These are phyloP conservation scores for Pythium utonaiense DNA, from an alignment of 352 stramenopile genomes.

Conservation along the genomic window DNA sequence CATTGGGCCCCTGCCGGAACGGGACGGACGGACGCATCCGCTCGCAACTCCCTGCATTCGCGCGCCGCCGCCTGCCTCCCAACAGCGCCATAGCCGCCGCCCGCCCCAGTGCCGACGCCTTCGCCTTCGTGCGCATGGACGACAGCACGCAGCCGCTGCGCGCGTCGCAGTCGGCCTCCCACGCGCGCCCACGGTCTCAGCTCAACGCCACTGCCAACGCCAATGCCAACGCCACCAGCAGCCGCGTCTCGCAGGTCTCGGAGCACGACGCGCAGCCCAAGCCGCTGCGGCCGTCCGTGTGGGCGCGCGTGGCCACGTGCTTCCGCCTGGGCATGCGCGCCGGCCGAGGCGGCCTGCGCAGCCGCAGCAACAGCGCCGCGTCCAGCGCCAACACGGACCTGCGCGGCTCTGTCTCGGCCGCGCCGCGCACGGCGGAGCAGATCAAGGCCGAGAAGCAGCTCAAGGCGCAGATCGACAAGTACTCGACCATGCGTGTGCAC, in stretches of 20 bases:
- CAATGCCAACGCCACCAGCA: background rate
- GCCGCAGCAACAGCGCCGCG: slow-evolving; percentile 14
- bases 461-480: slow-evolving; percentile 28
- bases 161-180: slow-evolving; percentile 3
- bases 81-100: slow-evolving; percentile 5
- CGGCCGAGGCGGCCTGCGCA: background rate
- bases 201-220: background rate
- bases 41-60: too few relatives aligned
- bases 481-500: slow-evolving; percentile 81
- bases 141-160: slow-evolving; percentile 15
- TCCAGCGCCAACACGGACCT: slow-evolving; percentile 8
- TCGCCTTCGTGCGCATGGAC: slow-evolving; percentile 22
- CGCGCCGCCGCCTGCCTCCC: background rate
- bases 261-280: slow-evolving; percentile 12
- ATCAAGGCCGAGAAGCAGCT: slow-evolving; percentile 26
- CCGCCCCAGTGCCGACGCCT: slow-evolving; percentile 4
- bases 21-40: background rate
- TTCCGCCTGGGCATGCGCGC: slow-evolving; percentile 6
- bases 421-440: slow-evolving; percentile 31
- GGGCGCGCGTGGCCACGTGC: slow-evolving; percentile 2
- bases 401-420: slow-evolving; percentile 5
- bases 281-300: slow-evolving; percentile 3
- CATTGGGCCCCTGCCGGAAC: background rate
- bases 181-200: too few relatives aligned
- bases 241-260: background rate